phyloP scores from a whole-genome alignment of 2,329 filamentous ascomycete species.

The Sclerotinia subarctica region DNA sequence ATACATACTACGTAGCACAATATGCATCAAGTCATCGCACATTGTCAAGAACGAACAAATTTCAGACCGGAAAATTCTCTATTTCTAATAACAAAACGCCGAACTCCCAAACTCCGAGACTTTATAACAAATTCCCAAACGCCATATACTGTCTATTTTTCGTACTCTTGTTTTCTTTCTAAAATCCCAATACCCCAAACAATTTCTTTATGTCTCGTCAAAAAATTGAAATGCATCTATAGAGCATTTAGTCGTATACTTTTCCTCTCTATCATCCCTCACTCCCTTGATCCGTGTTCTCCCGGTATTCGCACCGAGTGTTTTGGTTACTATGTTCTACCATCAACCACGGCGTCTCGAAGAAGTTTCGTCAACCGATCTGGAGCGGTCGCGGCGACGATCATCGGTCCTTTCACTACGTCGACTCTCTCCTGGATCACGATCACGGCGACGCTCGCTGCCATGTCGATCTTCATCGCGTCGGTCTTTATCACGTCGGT shows the following conservation, averaged over 20 bases:
- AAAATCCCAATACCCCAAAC: not conserved
- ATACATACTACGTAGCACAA: not conserved
- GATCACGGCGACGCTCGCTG: too few relatives aligned
- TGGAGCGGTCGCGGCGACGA: not conserved
- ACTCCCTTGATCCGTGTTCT: not conserved
- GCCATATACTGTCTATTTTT: not conserved
- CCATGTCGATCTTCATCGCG: too few relatives aligned
- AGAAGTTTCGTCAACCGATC: too few relatives aligned
- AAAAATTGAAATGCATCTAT: not conserved
- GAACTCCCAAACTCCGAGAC: not conserved
- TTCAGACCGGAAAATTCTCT: not conserved
- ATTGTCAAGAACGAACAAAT: not conserved
- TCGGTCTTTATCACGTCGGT: too few relatives aligned
- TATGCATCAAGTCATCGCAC: not conserved
- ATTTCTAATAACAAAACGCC: not conserved
- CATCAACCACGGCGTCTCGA: not conserved
- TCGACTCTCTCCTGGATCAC: too few relatives aligned
- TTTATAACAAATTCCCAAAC: not conserved
- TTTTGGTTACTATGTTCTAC: not conserved
- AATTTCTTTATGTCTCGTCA: not conserved
- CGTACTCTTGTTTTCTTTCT: not conserved
- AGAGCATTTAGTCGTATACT: not conserved
- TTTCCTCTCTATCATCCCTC: not conserved
- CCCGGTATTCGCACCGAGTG: not conserved
- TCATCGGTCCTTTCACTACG: too few relatives aligned